Evolutionary conservation across 2,329 filamentous ascomycete species (phyloP).

Genomic region (Phaeosphaeriaceae sp.): DNA sequence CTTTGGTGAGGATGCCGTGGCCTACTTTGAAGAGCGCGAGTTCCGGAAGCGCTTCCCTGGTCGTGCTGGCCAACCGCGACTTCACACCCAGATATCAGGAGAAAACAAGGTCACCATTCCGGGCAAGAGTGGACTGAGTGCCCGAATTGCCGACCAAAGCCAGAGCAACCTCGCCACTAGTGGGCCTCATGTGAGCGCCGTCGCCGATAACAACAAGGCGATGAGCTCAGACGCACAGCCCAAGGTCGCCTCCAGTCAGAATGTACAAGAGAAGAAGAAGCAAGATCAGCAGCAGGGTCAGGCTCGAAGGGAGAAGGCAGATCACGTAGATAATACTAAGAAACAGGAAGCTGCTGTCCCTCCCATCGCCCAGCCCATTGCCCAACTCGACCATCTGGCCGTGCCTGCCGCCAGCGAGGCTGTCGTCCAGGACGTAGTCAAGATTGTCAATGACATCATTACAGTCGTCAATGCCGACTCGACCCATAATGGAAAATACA

Average conservation of each 20-base stretch:
- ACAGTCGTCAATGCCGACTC: slow-evolving; percentile 89
- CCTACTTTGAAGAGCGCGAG: slow-evolving; percentile 94
- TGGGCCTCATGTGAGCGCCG: slow-evolving; percentile 68
- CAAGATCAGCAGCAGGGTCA: slow-evolving; percentile 41
- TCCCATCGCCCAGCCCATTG: slow-evolving; percentile 31
- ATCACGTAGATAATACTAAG: slow-evolving; percentile 14
- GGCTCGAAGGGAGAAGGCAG: slow-evolving; percentile 33
- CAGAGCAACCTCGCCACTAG: slow-evolving; percentile 49
- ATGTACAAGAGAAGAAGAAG: slow-evolving; percentile 24
- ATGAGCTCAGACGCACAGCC: too few species aligned
- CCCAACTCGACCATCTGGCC: slow-evolving; percentile 78
- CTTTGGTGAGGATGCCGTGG: slow-evolving; percentile 90
- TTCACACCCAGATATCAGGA: slow-evolving; percentile 56
- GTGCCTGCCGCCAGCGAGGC: slow-evolving; percentile 81
- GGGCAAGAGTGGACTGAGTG: slow-evolving; percentile 83
- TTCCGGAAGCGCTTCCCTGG: slow-evolving; percentile 82
- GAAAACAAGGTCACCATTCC: slow-evolving; percentile 81
- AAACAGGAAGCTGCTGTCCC: slow-evolving; percentile 34
- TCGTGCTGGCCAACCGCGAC: slow-evolving; percentile 49
- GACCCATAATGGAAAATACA: slow-evolving; percentile 74
- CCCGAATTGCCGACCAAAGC: slow-evolving; percentile 71
- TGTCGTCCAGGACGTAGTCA: slow-evolving; percentile 89
- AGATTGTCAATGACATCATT: slow-evolving; percentile 96
- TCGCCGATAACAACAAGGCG: slow-evolving; percentile 57
- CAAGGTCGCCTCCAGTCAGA: slow-evolving; percentile 33